Evolutionary conservation across 768 basidiomycete species (phyloP).

Genomic region (Dioszegia crocea): DNA sequence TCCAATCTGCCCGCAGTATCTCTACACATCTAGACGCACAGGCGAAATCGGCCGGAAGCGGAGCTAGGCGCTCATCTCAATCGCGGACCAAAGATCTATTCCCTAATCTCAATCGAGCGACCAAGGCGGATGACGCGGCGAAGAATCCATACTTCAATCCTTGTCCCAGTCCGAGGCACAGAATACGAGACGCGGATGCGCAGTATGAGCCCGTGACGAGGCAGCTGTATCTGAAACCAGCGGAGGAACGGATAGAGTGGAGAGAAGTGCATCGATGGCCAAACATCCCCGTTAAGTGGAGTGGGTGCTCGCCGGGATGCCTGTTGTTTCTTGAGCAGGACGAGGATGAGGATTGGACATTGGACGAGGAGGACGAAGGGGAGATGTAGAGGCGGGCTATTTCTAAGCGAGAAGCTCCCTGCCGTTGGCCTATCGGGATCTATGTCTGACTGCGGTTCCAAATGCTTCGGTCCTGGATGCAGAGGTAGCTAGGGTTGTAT

Average conservation of each 20-base stretch:
- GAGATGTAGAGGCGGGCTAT: not conserved
- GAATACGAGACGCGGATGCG: constrained; percentile 9
- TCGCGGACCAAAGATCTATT: constrained; percentile 13
- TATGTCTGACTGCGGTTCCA: no score
- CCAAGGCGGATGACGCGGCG: constrained; percentile 38
- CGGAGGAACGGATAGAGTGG: constrained; percentile 46
- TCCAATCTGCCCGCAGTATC: constrained; percentile 26
- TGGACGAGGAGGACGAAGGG: constrained; percentile 6
- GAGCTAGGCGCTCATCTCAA: not conserved
- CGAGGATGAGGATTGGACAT: constrained; percentile 17
- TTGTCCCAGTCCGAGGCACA: constrained; percentile 42
- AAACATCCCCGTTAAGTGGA: constrained; percentile 37
- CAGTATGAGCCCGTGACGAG: constrained; percentile 12
- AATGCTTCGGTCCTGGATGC: no score
- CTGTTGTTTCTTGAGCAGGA: constrained; percentile 40
- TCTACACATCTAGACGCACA: constrained; percentile 1
- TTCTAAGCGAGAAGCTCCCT: not conserved
- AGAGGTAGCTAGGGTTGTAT: no score
- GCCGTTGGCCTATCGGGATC: no score
- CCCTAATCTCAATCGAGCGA: constrained; percentile 21
- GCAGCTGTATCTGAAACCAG: constrained; percentile 36
- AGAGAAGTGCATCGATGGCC: constrained; percentile 24
- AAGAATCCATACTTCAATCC: constrained; percentile 41
- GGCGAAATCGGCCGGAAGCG: not conserved
- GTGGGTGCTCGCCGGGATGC: constrained; percentile 45